phyloP scores from a whole-genome alignment of 495 filamentous ascomycete genomes.

The Aspergillus saccharolyticus region DNA sequence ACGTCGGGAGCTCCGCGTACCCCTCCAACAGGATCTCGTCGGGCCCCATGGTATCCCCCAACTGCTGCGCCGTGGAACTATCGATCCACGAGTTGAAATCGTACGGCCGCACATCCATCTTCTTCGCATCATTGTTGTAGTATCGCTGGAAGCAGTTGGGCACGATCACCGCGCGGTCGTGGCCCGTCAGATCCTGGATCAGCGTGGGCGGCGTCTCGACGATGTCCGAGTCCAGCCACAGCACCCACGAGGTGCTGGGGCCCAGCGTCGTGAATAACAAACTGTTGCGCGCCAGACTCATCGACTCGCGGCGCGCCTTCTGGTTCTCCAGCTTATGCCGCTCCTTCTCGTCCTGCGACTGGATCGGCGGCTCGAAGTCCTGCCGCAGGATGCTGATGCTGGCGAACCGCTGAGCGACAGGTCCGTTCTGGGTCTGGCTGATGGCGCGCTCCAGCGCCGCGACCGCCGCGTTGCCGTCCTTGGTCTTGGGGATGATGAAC shows the following conservation, averaged over 20 bases:
- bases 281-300: conserved; percentile 89
- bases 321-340: conserved; percentile 87
- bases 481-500: conserved; percentile 92
- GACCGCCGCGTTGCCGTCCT: conserved; percentile 80
- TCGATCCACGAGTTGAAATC: conserved; percentile 98
- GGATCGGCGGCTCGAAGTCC: conserved; percentile 81
- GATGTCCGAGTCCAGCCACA: conserved; percentile 94
- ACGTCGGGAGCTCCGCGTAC: conserved; percentile 88
- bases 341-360: conserved; percentile 79
- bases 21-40: conserved; percentile 95
- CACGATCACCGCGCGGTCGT: conserved; percentile 83
- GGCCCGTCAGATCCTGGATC: conserved; percentile 86
- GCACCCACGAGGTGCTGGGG: conserved; percentile 88
- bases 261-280: conserved; percentile 96
- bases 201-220: conserved; percentile 79
- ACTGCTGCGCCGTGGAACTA: conserved; percentile 64
- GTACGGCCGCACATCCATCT: conserved; percentile 73
- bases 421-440: conserved; percentile 71
- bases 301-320: conserved; percentile 77
- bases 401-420: conserved; percentile 77
- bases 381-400: conserved; percentile 91
- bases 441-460: conserved; percentile 77
- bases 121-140: conserved; percentile 63
- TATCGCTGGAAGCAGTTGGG: conserved; percentile 95
- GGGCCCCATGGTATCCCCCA: conserved; percentile 72